Conservation (phyloP, 2,329 filamentous ascomycete genomes). For the Colletotrichum plurivorum region DNA sequence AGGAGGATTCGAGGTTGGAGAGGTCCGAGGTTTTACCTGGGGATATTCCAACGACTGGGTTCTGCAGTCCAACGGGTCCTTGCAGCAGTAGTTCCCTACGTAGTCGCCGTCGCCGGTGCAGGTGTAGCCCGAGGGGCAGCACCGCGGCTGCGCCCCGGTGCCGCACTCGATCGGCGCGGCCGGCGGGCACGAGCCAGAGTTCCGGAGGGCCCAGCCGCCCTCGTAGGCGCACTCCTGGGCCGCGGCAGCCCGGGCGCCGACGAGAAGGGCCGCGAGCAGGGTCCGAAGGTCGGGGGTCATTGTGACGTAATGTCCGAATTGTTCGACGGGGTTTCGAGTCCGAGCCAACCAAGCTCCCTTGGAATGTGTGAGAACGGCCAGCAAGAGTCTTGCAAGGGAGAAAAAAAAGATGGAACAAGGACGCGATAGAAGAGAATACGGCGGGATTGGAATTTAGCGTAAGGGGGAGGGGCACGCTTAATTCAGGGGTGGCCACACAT, state of each 20-base stretch:
- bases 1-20: too few relatives aligned
- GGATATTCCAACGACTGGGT: background rate
- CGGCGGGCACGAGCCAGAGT: constrained; percentile 14
- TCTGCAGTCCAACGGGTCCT: constrained; percentile 8
- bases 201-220: constrained; percentile 26
- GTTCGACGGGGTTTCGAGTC: too few relatives aligned
- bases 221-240: constrained; percentile 25
- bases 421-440: too few relatives aligned
- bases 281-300: too few relatives aligned
- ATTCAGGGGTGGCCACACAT: too few relatives aligned
- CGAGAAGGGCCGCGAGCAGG: background rate
- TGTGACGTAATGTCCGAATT: too few relatives aligned
- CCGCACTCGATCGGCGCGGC: constrained; percentile 25
- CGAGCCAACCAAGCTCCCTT: too few relatives aligned
- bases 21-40: background rate
- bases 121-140: constrained; percentile 20
- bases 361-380: too few relatives aligned
- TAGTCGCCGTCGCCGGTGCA: constrained; percentile 27
- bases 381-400: too few relatives aligned
- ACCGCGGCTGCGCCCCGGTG: constrained; percentile 23
- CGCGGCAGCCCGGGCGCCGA: background rate
- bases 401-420: too few relatives aligned
- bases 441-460: too few relatives aligned
- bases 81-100: constrained; percentile 25
- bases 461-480: too few relatives aligned